Conservation (phyloP, 2,329 filamentous ascomycete species). For the Clonostachys chloroleuca region DNA sequence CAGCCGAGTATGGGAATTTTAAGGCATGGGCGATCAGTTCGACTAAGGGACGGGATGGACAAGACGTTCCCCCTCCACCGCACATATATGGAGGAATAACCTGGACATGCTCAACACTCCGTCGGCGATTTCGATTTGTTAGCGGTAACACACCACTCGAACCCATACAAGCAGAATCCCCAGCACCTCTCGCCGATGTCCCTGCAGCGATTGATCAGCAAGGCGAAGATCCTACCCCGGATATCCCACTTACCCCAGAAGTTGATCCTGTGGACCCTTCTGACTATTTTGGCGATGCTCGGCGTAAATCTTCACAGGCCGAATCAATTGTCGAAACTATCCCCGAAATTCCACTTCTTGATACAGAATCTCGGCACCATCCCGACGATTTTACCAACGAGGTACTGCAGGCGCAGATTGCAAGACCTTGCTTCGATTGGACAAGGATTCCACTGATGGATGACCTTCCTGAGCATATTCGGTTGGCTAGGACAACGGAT, state of each 20-base stretch:
- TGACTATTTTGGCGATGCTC: slow-evolving; percentile 37
- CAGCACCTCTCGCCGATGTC: slow-evolving; percentile 28
- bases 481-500: slow-evolving; percentile 66
- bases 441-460: slow-evolving; percentile 63
- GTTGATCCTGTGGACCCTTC: slow-evolving; percentile 15
- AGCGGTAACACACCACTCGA: slow-evolving; percentile 43
- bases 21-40: slow-evolving; percentile 64
- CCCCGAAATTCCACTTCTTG: background rate
- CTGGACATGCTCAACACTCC: slow-evolving; percentile 69
- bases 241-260: slow-evolving; percentile 24
- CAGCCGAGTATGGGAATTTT: slow-evolving; percentile 55
- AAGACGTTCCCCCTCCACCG: slow-evolving; percentile 48
- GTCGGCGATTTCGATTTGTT: slow-evolving; percentile 64
- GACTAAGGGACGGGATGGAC: slow-evolving; percentile 43
- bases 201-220: slow-evolving; percentile 21
- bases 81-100: slow-evolving; percentile 59
- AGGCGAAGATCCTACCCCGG: slow-evolving; percentile 27
- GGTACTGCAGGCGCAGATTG: slow-evolving; percentile 26
- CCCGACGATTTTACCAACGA: slow-evolving; percentile 37
- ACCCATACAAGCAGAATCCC: slow-evolving; percentile 29
- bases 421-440: slow-evolving; percentile 70
- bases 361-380: slow-evolving; percentile 9
- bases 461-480: slow-evolving; percentile 65
- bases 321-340: background rate
- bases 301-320: slow-evolving; percentile 6